phyloP scores from a whole-genome alignment of 345 rosid species.

The Salix arbutifolia region DNA sequence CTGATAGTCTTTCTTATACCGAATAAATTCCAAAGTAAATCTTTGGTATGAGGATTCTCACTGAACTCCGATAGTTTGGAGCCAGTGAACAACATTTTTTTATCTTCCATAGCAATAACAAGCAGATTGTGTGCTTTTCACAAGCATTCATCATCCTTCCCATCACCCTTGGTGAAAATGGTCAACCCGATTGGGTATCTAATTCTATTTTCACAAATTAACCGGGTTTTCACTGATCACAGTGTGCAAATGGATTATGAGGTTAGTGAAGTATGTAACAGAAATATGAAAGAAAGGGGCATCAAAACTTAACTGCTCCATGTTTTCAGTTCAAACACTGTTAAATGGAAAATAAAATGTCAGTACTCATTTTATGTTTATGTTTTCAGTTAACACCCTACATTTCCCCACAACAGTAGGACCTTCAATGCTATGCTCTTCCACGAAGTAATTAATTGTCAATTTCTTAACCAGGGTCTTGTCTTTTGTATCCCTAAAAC shows the following conservation, averaged over 20 bases:
- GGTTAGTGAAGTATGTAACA: neutral
- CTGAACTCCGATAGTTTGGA: neutral
- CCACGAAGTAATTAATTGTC: neutral
- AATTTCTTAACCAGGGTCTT: neutral
- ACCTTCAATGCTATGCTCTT: neutral
- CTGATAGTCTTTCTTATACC: neutral
- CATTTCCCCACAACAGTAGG: neutral
- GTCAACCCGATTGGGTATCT: neutral
- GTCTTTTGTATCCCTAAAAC: neutral
- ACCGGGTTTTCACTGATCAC: neutral
- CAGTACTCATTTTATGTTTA: neutral
- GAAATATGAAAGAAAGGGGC: neutral
- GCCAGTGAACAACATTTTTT: neutral
- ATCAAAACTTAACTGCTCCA: neutral
- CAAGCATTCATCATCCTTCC: neutral
- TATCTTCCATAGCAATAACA: neutral
- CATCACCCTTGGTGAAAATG: neutral
- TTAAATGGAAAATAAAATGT: neutral
- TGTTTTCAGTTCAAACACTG: neutral
- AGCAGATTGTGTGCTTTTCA: neutral
- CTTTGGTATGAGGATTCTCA: constrained; percentile 12
- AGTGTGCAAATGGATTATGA: neutral
- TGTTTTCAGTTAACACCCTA: neutral
- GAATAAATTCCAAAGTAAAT: constrained; percentile 23
- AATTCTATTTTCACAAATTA: neutral